A percentile compares a stretch with the other conserved stretches of the same genome.
Conservation (phyloP, 345 rosid species). For the Aquilaria sinensis region DNA sequence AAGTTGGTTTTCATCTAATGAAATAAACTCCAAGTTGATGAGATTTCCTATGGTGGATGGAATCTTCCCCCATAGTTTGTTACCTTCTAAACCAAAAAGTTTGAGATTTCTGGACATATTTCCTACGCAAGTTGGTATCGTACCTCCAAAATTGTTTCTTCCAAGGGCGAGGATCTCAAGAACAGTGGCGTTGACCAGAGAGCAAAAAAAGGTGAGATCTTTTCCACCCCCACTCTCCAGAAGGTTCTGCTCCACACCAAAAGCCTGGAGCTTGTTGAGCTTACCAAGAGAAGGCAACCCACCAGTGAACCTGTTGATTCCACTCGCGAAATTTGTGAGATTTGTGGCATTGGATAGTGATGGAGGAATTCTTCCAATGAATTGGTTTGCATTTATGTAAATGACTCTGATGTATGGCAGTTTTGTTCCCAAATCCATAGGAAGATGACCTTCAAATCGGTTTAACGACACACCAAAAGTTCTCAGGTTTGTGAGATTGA, state of each 20-base stretch:
- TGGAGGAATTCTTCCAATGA: slow-evolving; percentile 2
- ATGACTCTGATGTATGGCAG: slow-evolving; percentile 12
- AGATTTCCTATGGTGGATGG: not conserved
- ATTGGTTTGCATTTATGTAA: not conserved
- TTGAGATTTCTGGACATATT: not conserved
- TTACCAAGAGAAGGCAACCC: not conserved
- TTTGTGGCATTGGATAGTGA: slow-evolving; percentile 6
- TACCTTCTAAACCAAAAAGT: not conserved
- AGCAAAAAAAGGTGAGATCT: slow-evolving; percentile 5
- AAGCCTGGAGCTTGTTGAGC: not conserved
- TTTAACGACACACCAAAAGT: accelerated
- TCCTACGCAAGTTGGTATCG: not conserved
- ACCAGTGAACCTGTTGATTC: not conserved
- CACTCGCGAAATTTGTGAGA: not conserved
- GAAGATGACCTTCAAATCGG: slow-evolving; percentile 15
- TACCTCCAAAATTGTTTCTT: not conserved
- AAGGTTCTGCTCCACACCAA: not conserved
- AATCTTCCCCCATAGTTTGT: slow-evolving; percentile 1
- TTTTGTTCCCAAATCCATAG: not conserved
- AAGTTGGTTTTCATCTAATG: not conserved
- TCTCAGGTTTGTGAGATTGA: slow-evolving; percentile 5
- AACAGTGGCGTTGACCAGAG: not conserved
- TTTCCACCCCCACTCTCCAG: slow-evolving; percentile 3
- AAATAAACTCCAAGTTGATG: not conserved
- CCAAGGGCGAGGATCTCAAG: not conserved